A percentile compares a stretch with the other conserved stretches of the same genome.
Evolutionary conservation across 1,284 basidiomycete species (phyloP).

Genomic region (Lentinus polychrous): DNA sequence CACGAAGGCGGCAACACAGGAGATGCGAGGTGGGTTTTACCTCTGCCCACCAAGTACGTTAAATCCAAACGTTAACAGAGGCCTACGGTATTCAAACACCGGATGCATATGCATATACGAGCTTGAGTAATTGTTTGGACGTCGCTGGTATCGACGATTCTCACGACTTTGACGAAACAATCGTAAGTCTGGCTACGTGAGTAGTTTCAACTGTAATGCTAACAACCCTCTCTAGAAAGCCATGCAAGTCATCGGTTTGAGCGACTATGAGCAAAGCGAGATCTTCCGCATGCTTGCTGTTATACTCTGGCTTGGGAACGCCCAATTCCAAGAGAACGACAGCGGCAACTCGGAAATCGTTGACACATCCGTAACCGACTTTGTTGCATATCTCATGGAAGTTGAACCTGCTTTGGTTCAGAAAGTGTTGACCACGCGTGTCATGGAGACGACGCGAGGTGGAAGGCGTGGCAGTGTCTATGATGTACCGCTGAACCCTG

Average conservation of each 20-base stretch:
- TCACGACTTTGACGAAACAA: conserved; percentile 83
- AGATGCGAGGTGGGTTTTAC: conserved; percentile 68
- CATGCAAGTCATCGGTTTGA: conserved; percentile 91
- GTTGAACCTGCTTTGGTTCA: conserved; percentile 74
- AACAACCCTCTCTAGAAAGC: conserved; percentile 53
- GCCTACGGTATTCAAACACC: conserved; percentile 96
- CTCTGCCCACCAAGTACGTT: background rate
- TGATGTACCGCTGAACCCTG: conserved; percentile 92
- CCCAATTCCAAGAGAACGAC: conserved; percentile 84
- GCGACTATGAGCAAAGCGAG: conserved; percentile 79
- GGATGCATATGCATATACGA: conserved; percentile 93
- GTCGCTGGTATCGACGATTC: conserved; percentile 90
- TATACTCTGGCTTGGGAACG: conserved; percentile 95
- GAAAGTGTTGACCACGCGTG: conserved; percentile 81
- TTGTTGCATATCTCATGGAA: conserved; percentile 93
- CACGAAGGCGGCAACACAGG: conserved; percentile 88
- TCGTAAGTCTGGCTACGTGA: conserved; percentile 42
- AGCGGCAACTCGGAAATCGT: conserved; percentile 83
- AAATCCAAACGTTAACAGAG: conserved; percentile 44
- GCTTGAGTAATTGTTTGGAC: conserved; percentile 85
- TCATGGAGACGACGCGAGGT: conserved; percentile 91
- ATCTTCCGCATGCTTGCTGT: conserved; percentile 93
- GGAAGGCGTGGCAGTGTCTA: conserved; percentile 93
- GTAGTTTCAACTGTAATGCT: background rate
- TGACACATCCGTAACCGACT: conserved; percentile 90